Base-by-base conservation (phyloP, 768 basidiomycete genomes). In the Hydnum rufescens region DNA sequence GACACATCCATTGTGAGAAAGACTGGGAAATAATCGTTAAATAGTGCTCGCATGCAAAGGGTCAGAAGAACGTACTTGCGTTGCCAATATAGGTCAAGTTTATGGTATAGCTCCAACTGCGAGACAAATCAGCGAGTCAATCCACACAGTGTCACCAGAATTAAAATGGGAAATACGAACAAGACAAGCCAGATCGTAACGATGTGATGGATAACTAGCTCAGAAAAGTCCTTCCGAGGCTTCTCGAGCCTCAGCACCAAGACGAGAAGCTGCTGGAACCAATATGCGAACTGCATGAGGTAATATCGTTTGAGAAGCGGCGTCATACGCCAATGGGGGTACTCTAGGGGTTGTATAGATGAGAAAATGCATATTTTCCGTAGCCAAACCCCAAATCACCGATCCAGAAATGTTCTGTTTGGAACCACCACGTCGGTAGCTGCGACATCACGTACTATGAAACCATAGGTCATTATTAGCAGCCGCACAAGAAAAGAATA, bases 1-100 rank as follows among this genome's bases (percentile, higher is more conserved):
- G 92, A 88, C 19, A 92, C 71, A 67, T 99, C 95, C 95, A 97
- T 97, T 63, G 89, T 95, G 67, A 92, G 73, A 60, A 81, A 97
- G 28, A 99, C 75, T 3, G 89, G 82, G 44, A 13, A 22, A n/a
- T n/a, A 39, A 39, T 13, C 13, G 36, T 39, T 39, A 39, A 22
- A 13, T 22, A 39, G 22, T 13, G 36, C 36, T 13, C 22, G 13
- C 36, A 13, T 22, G 22, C 36, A 13, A 39, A 13, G 13, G 13
- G 22, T 22, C 13, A 13, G 13, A 22, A 13, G 13, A 22, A 39
- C 36, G 36, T 39, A 1, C 36, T 28, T 26, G 44, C 44, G 57
- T 85, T 83, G 5, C 95, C 95, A 42, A 97, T 90, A 50, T 75
- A 65, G 0, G 90, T 96, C 51, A 88, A 42, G 65, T 87, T 90